These are phyloP conservation scores for Arthrobotrys sphaeroides DNA, from an alignment of 2,329 filamentous ascomycete species.

Conservation along the genomic window DNA sequence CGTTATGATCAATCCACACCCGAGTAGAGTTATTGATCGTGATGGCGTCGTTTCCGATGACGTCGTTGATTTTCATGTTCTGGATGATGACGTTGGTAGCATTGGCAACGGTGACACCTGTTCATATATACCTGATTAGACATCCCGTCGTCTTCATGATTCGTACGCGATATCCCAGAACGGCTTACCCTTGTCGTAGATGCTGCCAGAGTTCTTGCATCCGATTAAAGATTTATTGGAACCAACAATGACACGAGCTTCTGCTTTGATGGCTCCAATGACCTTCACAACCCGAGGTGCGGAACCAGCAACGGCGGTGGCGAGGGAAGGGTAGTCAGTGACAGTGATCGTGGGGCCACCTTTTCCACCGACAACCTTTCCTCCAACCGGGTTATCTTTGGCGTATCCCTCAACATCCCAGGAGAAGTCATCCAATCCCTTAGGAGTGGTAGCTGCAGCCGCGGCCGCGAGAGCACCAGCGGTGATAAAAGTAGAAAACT, in stretches of 20 bases:
- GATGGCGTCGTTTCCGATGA: slow-evolving; percentile 63
- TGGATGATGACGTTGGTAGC: slow-evolving; percentile 63
- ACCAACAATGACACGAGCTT: slow-evolving; percentile 63
- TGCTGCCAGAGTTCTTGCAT: slow-evolving; percentile 62
- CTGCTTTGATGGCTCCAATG: slow-evolving; percentile 63
- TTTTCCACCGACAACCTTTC: slow-evolving; percentile 58
- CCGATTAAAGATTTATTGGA: slow-evolving; percentile 63
- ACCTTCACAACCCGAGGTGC: slow-evolving; percentile 64
- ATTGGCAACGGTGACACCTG: slow-evolving; percentile 60
- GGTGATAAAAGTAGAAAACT: slow-evolving; percentile 21
- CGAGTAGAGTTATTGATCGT: slow-evolving; percentile 64
- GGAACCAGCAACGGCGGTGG: slow-evolving; percentile 64
- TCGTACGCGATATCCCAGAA: slow-evolving; percentile 60
- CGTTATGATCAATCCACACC: slow-evolving; percentile 66
- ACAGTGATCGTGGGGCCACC: slow-evolving; percentile 66
- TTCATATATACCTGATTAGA: too few species aligned
- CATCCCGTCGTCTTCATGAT: slow-evolving; percentile 60
- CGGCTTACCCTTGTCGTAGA: slow-evolving; percentile 64
- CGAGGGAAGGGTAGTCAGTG: slow-evolving; percentile 63
- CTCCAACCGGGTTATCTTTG: slow-evolving; percentile 41
- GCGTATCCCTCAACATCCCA: slow-evolving; percentile 49
- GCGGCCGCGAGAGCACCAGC: slow-evolving; percentile 10
- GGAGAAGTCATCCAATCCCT: slow-evolving; percentile 39
- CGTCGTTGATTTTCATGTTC: slow-evolving; percentile 61
- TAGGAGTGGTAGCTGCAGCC: slow-evolving; percentile 30